These are phyloP conservation scores for Kazachstania taianensis DNA, from an alignment of 805 yeast species.

Conservation along the genomic window DNA sequence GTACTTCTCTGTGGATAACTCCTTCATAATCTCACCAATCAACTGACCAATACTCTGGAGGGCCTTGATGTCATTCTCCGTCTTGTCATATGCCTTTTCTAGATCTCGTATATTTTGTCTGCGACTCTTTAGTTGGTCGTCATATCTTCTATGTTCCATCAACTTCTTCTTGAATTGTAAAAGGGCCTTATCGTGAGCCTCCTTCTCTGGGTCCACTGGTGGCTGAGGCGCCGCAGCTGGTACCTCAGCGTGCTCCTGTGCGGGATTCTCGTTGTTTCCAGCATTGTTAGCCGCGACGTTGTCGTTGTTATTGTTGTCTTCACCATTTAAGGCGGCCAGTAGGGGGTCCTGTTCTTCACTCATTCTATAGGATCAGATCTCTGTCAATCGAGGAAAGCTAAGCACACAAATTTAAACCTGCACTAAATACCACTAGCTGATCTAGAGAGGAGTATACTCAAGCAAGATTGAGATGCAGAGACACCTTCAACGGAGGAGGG, in stretches of 20 bases:
- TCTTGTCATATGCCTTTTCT: conserved; percentile 77
- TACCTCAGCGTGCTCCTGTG: conserved; percentile 12
- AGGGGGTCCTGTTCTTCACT: conserved; percentile 70
- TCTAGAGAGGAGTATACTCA: too few relatives aligned
- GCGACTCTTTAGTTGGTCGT: conserved; percentile 75
- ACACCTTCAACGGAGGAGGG: too few relatives aligned
- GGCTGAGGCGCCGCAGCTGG: conserved; percentile 12
- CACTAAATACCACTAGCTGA: too few relatives aligned
- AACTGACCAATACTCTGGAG: conserved; percentile 95
- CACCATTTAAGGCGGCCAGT: conserved; percentile 44
- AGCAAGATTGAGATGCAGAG: too few relatives aligned
- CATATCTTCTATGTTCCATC: conserved; percentile 90
- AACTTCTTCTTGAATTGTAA: conserved; percentile 73
- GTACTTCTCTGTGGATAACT: conserved; percentile 85
- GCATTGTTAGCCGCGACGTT: conserved; percentile 7
- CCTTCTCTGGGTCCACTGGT: conserved; percentile 47
- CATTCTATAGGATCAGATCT: conserved; percentile 23
- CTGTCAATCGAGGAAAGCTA: too few relatives aligned
- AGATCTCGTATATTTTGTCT: conserved; percentile 74
- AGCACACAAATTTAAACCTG: too few relatives aligned
- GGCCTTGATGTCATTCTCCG: conserved; percentile 95
- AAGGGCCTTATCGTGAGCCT: conserved; percentile 59
- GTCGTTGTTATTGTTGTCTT: conserved; percentile 7
- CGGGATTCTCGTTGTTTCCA: conserved; percentile 11
- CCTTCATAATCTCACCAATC: conserved; percentile 93